Conservation (phyloP, 2,329 filamentous ascomycete genomes). For the Ceratocystis smalleyi region DNA sequence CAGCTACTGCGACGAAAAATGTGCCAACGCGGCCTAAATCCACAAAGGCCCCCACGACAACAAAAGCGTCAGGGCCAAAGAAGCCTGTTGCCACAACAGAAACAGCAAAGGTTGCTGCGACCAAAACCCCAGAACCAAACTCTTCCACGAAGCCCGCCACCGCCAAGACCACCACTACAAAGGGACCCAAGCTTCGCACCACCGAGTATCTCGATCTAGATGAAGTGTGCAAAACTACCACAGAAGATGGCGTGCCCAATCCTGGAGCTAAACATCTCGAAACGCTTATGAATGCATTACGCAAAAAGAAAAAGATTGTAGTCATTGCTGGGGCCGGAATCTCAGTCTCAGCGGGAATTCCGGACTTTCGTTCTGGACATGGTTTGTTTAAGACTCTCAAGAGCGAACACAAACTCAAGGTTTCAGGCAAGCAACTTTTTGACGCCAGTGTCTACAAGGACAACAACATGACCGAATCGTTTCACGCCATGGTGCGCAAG, state of each 20-base stretch:
- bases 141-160: conserved; percentile 1
- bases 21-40: conserved; percentile 26
- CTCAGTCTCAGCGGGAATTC: conserved; percentile 89
- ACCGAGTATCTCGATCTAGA: conserved; percentile 70
- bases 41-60: background rate
- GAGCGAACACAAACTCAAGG: conserved; percentile 74
- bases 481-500: conserved; percentile 90
- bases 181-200: conserved; percentile 43
- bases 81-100: background rate
- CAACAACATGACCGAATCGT: conserved; percentile 71
- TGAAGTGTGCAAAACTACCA: conserved; percentile 19
- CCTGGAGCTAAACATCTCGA: conserved; percentile 45
- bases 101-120: background rate
- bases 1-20: conserved; percentile 57
- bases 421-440: conserved; percentile 85
- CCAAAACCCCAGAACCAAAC: background rate
- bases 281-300: conserved; percentile 56
- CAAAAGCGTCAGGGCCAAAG: background rate
- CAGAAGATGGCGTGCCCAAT: conserved; percentile 32
- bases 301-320: conserved; percentile 89
- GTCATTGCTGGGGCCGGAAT: conserved; percentile 94
- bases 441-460: conserved; percentile 96
- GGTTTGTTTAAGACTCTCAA: conserved; percentile 79
- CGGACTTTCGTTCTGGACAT: conserved; percentile 84
- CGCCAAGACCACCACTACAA: background rate